Evolutionary conservation across 768 basidiomycete genomes (phyloP), one percentile per base, ranked within the genome.

Genomic region (Kwoniella europaea): DNA sequence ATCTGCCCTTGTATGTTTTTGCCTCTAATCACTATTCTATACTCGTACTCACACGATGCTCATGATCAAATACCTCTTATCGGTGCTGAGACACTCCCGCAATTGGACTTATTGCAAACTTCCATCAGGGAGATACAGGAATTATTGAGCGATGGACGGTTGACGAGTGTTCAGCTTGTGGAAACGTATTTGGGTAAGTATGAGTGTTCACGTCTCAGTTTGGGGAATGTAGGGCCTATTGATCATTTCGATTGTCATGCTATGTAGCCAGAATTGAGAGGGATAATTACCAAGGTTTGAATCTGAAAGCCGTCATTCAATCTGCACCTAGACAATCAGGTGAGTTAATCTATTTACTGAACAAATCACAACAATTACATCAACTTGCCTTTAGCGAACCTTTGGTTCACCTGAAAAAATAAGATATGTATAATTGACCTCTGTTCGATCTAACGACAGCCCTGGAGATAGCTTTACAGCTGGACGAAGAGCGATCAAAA

Each of bases 261-360:
- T 35, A 3, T 46, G 4, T 61, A 44, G 68, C 43, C 50, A 70
- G 74, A n/a, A 81, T 81, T 63, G 78, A 68, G 35, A 67, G 63
- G 10, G 67, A 82, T 66, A 81, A 82, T 57, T 46, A 62, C 6
- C 55, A 56, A 2, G 81, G 81, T 4, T 63, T 82, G 5, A 56
- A 68, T 1, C 74, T 82, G 1, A 71, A 76, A 46, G 79, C 81
- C 0, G 72, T 82, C 55, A 73, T 81, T 35, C 73, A 79, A 43
- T 72, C 74, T 7, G 79, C 76, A 10, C 79, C 81, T 16, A 54
- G 67, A 29, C 74, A 75, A 2, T 53, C 60, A 7, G 56, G 62
- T 69, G 27, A 63, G 61, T 42, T 20, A 16, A 50, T 18, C 3
- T 50, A 50, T 16, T 50, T 50, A 50, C 6, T 35, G 35, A 35